These are phyloP conservation scores for Taiwanofungus camphoratus DNA, from an alignment of 1,284 basidiomycete genomes.

Conservation along the genomic window DNA sequence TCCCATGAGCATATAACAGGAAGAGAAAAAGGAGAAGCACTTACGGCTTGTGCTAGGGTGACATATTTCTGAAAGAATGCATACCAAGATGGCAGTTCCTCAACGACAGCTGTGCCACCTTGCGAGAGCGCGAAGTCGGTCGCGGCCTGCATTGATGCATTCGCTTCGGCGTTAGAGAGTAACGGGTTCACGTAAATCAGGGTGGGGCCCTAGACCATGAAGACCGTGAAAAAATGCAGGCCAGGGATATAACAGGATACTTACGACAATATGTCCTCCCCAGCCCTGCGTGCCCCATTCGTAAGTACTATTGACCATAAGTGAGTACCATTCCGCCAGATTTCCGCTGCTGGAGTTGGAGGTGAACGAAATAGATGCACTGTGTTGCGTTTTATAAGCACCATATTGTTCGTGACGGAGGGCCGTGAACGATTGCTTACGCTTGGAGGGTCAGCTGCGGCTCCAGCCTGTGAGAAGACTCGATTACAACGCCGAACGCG, in stretches of 20 bases:
- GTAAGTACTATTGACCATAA: conserved; percentile 33
- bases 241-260: conserved; percentile 2
- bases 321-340: conserved; percentile 18
- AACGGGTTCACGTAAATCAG: conserved; percentile 27
- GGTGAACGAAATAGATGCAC: conserved; percentile 17
- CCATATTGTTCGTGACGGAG: background rate
- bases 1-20: background rate
- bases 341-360: conserved; percentile 11
- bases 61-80: conserved; percentile 30
- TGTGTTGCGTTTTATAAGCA: conserved; percentile 3
- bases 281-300: conserved; percentile 45
- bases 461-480: conserved; percentile 23
- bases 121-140: conserved; percentile 26
- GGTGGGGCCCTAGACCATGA: conserved; percentile 7
- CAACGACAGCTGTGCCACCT: conserved; percentile 27
- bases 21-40: conserved; percentile 5
- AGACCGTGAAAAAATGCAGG: background rate
- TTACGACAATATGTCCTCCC: conserved; percentile 41
- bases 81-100: conserved; percentile 28
- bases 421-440: conserved; percentile 14
- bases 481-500: conserved; percentile 28
- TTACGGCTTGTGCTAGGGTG: conserved; percentile 22
- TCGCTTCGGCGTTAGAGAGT: conserved; percentile 23
- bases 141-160: conserved; percentile 26
- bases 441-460: conserved; percentile 24